Evolutionary conservation across 495 filamentous ascomycete genomes (phyloP).

Genomic region (Hypoxylon lienhwacheense): DNA sequence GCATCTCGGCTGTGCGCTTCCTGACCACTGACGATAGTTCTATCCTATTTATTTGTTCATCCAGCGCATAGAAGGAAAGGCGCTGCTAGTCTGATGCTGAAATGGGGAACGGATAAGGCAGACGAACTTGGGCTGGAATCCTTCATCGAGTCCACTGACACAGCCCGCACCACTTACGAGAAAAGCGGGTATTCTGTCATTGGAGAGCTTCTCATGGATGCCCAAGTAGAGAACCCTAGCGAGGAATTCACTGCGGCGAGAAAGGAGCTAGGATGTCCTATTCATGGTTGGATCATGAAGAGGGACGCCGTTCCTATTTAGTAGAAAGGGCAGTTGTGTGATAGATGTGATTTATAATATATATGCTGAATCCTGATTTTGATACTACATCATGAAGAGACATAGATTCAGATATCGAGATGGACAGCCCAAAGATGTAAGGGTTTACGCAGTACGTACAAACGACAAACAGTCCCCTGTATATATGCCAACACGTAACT

Average conservation of each 20-base stretch:
- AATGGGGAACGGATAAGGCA: conserved; percentile 43
- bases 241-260: conserved; percentile 14
- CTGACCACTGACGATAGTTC: conserved; percentile 6
- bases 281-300: conserved; percentile 34
- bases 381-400: too few relatives aligned
- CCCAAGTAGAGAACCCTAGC: conserved; percentile 5
- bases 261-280: conserved; percentile 29
- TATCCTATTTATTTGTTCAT: conserved; percentile 22
- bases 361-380: too few relatives aligned
- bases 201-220: conserved; percentile 16
- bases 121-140: conserved; percentile 43
- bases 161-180: conserved; percentile 42
- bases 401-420: too few relatives aligned
- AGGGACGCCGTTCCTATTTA: conserved; percentile 2
- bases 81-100: conserved; percentile 36
- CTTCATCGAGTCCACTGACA: conserved; percentile 45
- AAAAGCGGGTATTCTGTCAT: conserved; percentile 36
- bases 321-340: too few relatives aligned
- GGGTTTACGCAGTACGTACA: too few relatives aligned
- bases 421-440: too few relatives aligned
- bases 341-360: too few relatives aligned
- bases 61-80: conserved; percentile 32
- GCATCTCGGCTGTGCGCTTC: conserved; percentile 1
- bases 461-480: too few relatives aligned
- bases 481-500: too few relatives aligned